phyloP scores from a whole-genome alignment of 176 grass and related monocot genomes.

The Juncus effusus region DNA sequence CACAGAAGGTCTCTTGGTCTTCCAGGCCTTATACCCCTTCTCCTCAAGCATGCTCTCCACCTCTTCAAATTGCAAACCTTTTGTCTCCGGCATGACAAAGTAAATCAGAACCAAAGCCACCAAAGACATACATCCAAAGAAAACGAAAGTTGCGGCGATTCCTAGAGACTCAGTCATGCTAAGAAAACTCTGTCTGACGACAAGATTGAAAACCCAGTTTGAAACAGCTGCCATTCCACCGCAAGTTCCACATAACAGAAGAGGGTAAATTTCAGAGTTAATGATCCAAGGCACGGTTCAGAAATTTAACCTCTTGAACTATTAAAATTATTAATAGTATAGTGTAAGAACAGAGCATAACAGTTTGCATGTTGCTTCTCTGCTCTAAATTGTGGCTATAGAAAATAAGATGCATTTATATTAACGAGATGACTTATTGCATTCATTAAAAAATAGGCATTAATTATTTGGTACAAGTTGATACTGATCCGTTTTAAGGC shows the following conservation, averaged over 20 bases:
- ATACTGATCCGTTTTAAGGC: too few species aligned
- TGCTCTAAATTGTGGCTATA: too few species aligned
- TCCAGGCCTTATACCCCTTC: constrained; percentile 51
- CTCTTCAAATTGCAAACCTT: constrained; percentile 87
- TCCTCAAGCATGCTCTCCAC: constrained; percentile 81
- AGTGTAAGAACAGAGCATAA: too few species aligned
- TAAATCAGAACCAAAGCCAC: constrained; percentile 60
- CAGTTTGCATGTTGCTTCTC: too few species aligned
- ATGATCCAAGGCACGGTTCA: constrained; percentile 91
- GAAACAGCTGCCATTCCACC: constrained; percentile 80
- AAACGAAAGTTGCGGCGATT: constrained; percentile 61
- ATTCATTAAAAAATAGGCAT: too few species aligned
- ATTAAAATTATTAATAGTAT: too few species aligned
- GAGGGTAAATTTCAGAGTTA: constrained; percentile 94
- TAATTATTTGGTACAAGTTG: too few species aligned
- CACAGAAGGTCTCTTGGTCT: constrained; percentile 8
- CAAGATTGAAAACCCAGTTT: constrained; percentile 76
- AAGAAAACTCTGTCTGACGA: constrained; percentile 70
- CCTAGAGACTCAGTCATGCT: constrained; percentile 62
- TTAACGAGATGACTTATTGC: too few species aligned
- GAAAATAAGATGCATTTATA: too few species aligned
- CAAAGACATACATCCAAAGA: constrained; percentile 56
- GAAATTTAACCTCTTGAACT: too few species aligned
- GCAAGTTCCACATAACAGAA: constrained; percentile 62
- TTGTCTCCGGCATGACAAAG: constrained; percentile 82